These are phyloP conservation scores for Furcasterigmium sp. DNA, from an alignment of 2,329 filamentous ascomycete species.

Conservation along the genomic window DNA sequence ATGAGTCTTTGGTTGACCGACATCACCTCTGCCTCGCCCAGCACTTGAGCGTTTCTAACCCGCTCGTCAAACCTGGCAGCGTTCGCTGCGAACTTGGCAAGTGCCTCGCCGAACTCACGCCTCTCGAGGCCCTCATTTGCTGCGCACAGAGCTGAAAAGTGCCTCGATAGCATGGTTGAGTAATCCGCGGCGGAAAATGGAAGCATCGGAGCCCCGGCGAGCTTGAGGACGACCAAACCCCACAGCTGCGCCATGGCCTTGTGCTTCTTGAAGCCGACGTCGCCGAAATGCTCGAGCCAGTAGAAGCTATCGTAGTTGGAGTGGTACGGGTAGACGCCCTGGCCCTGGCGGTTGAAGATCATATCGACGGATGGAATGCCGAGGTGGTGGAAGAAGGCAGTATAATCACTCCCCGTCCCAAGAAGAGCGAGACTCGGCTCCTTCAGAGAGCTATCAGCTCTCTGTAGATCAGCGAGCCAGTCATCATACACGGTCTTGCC, in stretches of 20 bases:
- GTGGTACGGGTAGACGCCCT: slow-evolving; percentile 60
- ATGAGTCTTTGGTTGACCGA: background rate
- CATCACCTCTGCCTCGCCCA: background rate
- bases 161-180: background rate
- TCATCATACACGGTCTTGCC: slow-evolving; percentile 31
- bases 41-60: background rate
- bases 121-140: background rate
- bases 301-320: slow-evolving; percentile 69
- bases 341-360: slow-evolving; percentile 32
- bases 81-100: background rate
- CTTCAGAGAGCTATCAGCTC: slow-evolving; percentile 25
- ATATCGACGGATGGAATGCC: slow-evolving; percentile 50
- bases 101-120: background rate
- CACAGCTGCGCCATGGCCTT: slow-evolving; percentile 42
- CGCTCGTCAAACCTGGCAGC: background rate
- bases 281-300: slow-evolving; percentile 68
- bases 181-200: background rate
- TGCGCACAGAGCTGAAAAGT: background rate
- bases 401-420: slow-evolving; percentile 57
- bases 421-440: slow-evolving; percentile 34
- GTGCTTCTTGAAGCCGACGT: slow-evolving; percentile 49
- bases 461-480: slow-evolving; percentile 30
- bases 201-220: slow-evolving; percentile 4
- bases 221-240: slow-evolving; percentile 10
- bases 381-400: slow-evolving; percentile 54